Evolutionary conservation across 768 basidiomycete species (phyloP).

Genomic region (Amanita rubescens): DNA sequence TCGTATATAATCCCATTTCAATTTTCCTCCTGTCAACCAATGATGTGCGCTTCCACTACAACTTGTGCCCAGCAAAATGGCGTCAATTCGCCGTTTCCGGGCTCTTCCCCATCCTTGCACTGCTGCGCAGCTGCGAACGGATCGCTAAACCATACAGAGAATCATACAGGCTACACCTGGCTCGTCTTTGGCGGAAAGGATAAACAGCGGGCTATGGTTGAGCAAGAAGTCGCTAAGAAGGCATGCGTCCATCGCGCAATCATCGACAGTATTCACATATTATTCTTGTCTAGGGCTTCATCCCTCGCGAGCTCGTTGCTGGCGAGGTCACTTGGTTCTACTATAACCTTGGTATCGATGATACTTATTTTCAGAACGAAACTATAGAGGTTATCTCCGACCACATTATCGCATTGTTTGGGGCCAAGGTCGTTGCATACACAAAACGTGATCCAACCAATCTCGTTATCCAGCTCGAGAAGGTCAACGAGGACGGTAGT

Average conservation of each 20-base stretch:
- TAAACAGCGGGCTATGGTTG: slow-evolving; percentile 76
- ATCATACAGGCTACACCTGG: slow-evolving; percentile 83
- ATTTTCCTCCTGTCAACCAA: not conserved
- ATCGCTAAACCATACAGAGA: slow-evolving; percentile 56
- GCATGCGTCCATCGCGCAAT: slow-evolving; percentile 26
- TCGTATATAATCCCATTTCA: not conserved
- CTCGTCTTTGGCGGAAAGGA: slow-evolving; percentile 92
- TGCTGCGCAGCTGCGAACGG: slow-evolving; percentile 34
- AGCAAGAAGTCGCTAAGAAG: slow-evolving; percentile 70
- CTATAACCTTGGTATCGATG: slow-evolving; percentile 79
- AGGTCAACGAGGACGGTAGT: slow-evolving; percentile 71
- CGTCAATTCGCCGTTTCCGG: not conserved
- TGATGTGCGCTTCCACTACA: not conserved
- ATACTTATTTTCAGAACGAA: slow-evolving; percentile 86
- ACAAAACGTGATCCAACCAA: slow-evolving; percentile 87
- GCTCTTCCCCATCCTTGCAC: slow-evolving; percentile 13
- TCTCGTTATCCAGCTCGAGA: slow-evolving; percentile 94
- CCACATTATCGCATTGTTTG: slow-evolving; percentile 91
- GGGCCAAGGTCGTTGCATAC: slow-evolving; percentile 88
- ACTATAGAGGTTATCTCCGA: slow-evolving; percentile 67
- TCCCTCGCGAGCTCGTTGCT: slow-evolving; percentile 79
- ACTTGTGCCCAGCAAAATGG: not conserved
- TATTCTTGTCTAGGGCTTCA: slow-evolving; percentile 61
- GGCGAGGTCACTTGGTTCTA: slow-evolving; percentile 98
- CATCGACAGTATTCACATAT: slow-evolving; percentile 7